Evolutionary conservation across 1,139 yeast genomes (phyloP), one percentile per base, ranked within the genome.

Genomic region (Oligophagozyma castellii): DNA sequence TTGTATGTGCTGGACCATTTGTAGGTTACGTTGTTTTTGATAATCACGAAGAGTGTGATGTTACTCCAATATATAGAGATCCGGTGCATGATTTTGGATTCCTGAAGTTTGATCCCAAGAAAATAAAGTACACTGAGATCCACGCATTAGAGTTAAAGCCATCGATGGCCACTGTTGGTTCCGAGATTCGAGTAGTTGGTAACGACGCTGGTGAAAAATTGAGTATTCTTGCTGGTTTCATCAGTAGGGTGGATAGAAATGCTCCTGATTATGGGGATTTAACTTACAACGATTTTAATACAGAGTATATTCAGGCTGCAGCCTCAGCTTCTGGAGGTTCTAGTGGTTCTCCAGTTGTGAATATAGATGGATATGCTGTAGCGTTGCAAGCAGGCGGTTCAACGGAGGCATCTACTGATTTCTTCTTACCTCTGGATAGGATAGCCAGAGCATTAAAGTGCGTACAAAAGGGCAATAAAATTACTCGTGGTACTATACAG

Each of bases 251-350:
- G 35, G 95, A 86, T 55, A 72, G 95, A 61, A 83, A 84, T 51
- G 93, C 95, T 3, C 96, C 96, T 3, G 93, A 80, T 39, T 86
- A 86, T 51, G 95, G 95, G 24, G 73, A 73, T 12, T 61, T 79
- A 44, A 74, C 92, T n/a, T 86, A 84, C 52, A 83, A 80, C 48
- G 96, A 86, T 59, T 86, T 84, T 65, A 86, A 86, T 52, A 86
- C 95, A 1, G 95, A 83, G 53, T 86, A 86, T 56, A 83, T 84
- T 35, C 95, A 86, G 55, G 96, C 95, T 1, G 95, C 95, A 11
- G 95, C 95, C 1, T 70, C 86, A 40, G 94, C 95, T 0, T 77
- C 93, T 7, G 95, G 95, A 22, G 95, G 95, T 1, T 83, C 95
- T 2, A 76, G 93, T 29, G 96, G 96, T 4, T 83, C 95, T 2